Conservation (phyloP, 2,329 filamentous ascomycete genomes). For the Ceratocystis cubensis region DNA sequence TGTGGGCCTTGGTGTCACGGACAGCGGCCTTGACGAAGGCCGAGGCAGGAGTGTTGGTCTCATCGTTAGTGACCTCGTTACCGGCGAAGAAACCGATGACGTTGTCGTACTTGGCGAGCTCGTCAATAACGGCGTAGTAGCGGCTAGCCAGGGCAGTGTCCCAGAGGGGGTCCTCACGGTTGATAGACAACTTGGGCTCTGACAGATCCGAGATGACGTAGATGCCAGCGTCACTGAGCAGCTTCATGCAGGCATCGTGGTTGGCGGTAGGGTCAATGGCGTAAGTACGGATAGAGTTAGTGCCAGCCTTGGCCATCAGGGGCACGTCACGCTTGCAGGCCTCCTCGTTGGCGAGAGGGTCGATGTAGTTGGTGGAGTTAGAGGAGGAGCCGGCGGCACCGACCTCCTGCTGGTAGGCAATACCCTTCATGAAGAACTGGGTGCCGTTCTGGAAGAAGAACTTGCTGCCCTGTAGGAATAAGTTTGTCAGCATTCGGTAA, state of each 20-base stretch:
- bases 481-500: neutral
- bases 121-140: conserved; percentile 75
- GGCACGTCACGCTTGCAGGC: conserved; percentile 78
- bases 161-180: conserved; percentile 69
- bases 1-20: conserved; percentile 90
- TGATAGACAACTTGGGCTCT: conserved; percentile 71
- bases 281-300: conserved; percentile 92
- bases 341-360: conserved; percentile 63
- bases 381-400: conserved; percentile 42
- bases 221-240: conserved; percentile 74
- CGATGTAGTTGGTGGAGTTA: conserved; percentile 47
- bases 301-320: conserved; percentile 61
- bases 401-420: conserved; percentile 85
- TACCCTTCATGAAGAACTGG: conserved; percentile 69
- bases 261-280: conserved; percentile 69
- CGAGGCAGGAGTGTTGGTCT: conserved; percentile 78
- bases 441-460: conserved; percentile 74
- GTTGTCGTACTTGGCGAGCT: conserved; percentile 72
- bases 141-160: conserved; percentile 62
- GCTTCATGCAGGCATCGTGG: conserved; percentile 73
- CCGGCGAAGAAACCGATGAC: conserved; percentile 95
- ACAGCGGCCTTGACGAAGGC: conserved; percentile 97
- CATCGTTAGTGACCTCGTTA: conserved; percentile 88
- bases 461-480: conserved; percentile 50
- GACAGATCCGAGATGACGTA: conserved; percentile 89